Base-by-base conservation (phyloP, 2,329 filamentous ascomycete species). In the Daldinia sp. region DNA sequence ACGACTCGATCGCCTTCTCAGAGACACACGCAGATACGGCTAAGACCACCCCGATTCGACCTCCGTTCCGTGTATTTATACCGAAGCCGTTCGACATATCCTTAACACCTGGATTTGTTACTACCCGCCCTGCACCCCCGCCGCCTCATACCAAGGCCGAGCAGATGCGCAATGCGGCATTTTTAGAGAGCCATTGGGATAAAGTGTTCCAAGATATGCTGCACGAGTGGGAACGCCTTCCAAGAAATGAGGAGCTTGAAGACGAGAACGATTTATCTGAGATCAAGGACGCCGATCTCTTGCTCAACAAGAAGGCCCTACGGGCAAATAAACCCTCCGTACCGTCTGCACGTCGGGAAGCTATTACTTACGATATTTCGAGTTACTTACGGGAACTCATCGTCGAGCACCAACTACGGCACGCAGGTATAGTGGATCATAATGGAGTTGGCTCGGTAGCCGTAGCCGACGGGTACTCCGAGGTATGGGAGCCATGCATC, bases 41-140 rank as follows among this genome's bases (percentile, higher is more conserved):
- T 3, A 18, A 41, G 65, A 71, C 13, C 65, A 72, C 48, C 63
- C 33, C 57, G 9, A 53, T 66, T 12, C 67, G 68, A 20, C 65
- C 75, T 18, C 72, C 77, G 1, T 89, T 89, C 68, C 81, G 82
- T 1, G 75, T 89, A 20, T 72, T 89, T 9, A 78, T 89, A 12
- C 86, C 87, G 0, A 79, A 80, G 42, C 74, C 87, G 2, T 81
- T 88, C 58, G 87, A 89, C 72, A 81, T 87, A 2, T 85, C 86
- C 0, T 74, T 89, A 1, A 79, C 84, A 0, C 87, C 87, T 0
- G 87, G 84, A 1, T 89, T 87, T 84, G 75, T 80, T 6, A 75
- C 75, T 3, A 78, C 78, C 9, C 82, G 87, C 2, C 81, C 81
- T 0, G 60, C 74, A 1, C 81, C 85, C 1, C 80, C 84, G 1